phyloP scores from a whole-genome alignment of 1,284 basidiomycete species.

The Psilocybe mexicana region DNA sequence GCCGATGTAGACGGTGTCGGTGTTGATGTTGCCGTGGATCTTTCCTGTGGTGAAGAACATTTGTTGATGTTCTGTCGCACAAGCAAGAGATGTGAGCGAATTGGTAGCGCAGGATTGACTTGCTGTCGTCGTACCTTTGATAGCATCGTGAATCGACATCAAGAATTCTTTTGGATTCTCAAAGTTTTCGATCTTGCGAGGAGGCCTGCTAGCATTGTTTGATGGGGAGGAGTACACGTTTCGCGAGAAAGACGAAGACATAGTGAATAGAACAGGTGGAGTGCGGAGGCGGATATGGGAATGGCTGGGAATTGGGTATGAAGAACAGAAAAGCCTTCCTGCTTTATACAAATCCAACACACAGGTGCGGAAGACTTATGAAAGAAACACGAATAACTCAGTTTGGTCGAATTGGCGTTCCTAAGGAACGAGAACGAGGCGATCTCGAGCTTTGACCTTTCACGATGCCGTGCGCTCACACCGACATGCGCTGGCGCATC shows the following conservation, averaged over 20 bases:
- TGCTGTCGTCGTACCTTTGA: not conserved
- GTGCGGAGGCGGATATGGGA: not conserved
- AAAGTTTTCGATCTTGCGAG: not conserved
- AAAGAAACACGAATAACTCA: not conserved
- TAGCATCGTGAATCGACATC: not conserved
- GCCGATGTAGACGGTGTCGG: not conserved
- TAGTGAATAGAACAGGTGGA: not conserved
- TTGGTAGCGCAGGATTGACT: no score
- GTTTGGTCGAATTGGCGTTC: not conserved
- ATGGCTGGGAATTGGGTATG: not conserved
- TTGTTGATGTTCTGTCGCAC: not conserved
- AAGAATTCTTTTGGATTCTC: not conserved
- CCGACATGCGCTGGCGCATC: no score
- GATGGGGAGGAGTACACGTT: not conserved
- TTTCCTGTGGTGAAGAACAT: not conserved
- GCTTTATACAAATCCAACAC: not conserved
- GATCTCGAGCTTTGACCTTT: not conserved
- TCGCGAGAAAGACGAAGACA: not conserved
- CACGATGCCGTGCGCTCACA: not conserved
- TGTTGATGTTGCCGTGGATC: slow-evolving; percentile 2
- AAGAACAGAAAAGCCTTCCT: not conserved
- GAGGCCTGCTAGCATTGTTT: not conserved
- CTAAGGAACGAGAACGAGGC: not conserved
- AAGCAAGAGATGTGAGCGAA: not conserved
- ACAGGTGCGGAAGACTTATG: not conserved